phyloP scores from a whole-genome alignment of 2,329 filamentous ascomycete species.

The Hymenoscyphus occultus region DNA sequence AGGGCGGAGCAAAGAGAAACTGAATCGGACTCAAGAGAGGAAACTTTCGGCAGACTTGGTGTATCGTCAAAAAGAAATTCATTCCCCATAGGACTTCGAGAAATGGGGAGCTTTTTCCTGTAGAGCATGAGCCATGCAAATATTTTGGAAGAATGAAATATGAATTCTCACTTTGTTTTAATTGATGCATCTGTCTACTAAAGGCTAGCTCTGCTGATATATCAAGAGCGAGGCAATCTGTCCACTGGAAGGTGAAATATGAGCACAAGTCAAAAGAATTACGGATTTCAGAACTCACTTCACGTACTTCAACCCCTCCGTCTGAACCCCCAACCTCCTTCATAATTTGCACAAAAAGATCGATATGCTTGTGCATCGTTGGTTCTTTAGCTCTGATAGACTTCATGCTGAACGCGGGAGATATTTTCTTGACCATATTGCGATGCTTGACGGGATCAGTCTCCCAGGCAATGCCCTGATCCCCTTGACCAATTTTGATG shows the following conservation, averaged over 20 bases:
- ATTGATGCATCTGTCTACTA: constrained; percentile 9
- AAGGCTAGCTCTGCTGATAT: constrained; percentile 12
- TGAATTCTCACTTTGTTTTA: constrained; percentile 11
- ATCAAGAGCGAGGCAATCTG: constrained; percentile 12
- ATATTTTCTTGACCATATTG: constrained; percentile 10
- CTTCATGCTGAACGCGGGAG: constrained; percentile 2
- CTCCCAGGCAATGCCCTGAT: constrained; percentile 6
- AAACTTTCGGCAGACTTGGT: not conserved
- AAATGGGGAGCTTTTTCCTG: too few relatives aligned
- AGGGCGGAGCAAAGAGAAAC: not conserved
- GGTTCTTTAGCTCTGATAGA: constrained; percentile 9
- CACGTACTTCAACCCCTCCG: constrained; percentile 1
- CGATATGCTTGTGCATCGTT: constrained; percentile 7
- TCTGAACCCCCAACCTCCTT: not conserved
- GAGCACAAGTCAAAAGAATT: too few relatives aligned
- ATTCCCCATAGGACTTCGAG: too few relatives aligned
- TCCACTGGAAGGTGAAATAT: not conserved
- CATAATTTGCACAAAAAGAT: constrained; percentile 10
- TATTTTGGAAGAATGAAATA: too few relatives aligned
- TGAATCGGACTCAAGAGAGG: constrained; percentile 3
- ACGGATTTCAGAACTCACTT: too few relatives aligned
- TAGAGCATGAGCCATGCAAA: too few relatives aligned
- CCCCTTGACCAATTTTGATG: not conserved
- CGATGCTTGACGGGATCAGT: constrained; percentile 9
- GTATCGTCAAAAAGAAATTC: not conserved